These are phyloP conservation scores for Tieghemiomyces parasiticus DNA, from an alignment of 192 early-diverging fungal genomes.

Conservation along the genomic window DNA sequence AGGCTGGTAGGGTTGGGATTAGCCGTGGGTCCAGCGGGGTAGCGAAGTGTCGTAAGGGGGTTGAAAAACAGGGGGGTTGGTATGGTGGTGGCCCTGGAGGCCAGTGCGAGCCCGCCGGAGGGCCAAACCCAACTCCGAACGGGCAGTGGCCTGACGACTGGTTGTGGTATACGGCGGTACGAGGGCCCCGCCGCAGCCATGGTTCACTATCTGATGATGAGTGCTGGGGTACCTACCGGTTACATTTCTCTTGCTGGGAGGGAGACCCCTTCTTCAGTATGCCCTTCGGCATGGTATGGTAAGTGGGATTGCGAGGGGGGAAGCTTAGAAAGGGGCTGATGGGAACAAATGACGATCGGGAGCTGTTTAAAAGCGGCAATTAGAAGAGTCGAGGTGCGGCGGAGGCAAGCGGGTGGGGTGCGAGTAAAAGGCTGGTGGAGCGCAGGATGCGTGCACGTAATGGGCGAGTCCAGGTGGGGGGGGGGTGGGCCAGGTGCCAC, in stretches of 20 bases:
- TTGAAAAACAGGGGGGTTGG: background rate
- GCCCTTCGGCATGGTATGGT: conserved; percentile 28
- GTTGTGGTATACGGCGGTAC: background rate
- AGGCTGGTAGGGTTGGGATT: conserved; percentile 28
- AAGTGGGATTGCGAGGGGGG: too few relatives aligned
- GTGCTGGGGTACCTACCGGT: conserved; percentile 20
- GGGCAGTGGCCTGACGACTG: background rate
- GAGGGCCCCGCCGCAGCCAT: background rate
- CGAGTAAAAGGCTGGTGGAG: too few relatives aligned
- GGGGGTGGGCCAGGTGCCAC: too few relatives aligned
- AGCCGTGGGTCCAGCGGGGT: background rate
- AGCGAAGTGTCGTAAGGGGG: background rate
- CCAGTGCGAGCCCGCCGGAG: background rate
- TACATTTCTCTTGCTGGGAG: conserved; percentile 12
- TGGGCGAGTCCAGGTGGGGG: too few relatives aligned
- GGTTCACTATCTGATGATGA: background rate
- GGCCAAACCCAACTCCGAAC: background rate
- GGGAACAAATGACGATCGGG: too few relatives aligned
- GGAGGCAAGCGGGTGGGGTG: too few relatives aligned
- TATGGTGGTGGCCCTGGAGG: background rate
- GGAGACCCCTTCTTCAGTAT: conserved; percentile 24
- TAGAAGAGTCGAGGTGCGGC: too few relatives aligned
- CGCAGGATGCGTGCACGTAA: too few relatives aligned
- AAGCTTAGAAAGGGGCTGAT: too few relatives aligned
- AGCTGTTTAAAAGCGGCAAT: too few relatives aligned